Evolutionary conservation across 2,329 filamentous ascomycete genomes (phyloP).

Genomic region (Fusarium verrucosum): DNA sequence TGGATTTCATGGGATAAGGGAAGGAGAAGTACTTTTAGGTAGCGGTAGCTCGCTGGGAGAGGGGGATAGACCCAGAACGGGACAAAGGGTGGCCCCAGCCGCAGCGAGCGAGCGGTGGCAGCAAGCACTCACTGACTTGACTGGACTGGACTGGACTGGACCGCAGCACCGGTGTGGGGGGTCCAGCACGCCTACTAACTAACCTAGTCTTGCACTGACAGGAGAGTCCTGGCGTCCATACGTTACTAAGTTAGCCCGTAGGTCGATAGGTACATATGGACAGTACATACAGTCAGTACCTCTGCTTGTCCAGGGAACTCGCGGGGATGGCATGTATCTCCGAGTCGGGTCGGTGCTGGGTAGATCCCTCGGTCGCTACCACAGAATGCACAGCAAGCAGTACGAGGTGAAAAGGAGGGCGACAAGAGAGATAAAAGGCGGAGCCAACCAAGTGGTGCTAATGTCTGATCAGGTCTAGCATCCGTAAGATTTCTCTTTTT

Average conservation of each 20-base stretch:
- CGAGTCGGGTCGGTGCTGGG: constrained; percentile 23
- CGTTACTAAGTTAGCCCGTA: no score
- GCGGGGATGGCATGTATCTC: constrained; percentile 30
- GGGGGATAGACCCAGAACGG: constrained; percentile 24
- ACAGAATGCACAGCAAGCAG: constrained; percentile 1
- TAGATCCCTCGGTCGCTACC: constrained; percentile 32
- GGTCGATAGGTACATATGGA: no score
- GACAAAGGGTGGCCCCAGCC: constrained; percentile 30
- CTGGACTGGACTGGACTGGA: background rate
- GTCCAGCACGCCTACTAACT: constrained; percentile 26
- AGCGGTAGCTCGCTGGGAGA: constrained; percentile 5
- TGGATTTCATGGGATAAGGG: constrained; percentile 23
- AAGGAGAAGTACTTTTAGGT: constrained; percentile 30
- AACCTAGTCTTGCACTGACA: constrained; percentile 27
- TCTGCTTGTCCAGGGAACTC: constrained; percentile 1
- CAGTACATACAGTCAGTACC: constrained; percentile 5
- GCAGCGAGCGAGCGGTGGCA: constrained; percentile 28
- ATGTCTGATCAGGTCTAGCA: constrained; percentile 29
- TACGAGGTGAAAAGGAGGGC: constrained; percentile 35
- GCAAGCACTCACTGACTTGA: constrained; percentile 22
- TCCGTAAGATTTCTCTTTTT: constrained; percentile 24
- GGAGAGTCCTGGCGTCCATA: constrained; percentile 13
- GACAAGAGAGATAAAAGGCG: constrained; percentile 39
- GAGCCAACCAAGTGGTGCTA: constrained; percentile 29
- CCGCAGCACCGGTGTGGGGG: constrained; percentile 21